Conservation (phyloP, 1,284 basidiomycete genomes). For the Phaffia rhodozyma region DNA sequence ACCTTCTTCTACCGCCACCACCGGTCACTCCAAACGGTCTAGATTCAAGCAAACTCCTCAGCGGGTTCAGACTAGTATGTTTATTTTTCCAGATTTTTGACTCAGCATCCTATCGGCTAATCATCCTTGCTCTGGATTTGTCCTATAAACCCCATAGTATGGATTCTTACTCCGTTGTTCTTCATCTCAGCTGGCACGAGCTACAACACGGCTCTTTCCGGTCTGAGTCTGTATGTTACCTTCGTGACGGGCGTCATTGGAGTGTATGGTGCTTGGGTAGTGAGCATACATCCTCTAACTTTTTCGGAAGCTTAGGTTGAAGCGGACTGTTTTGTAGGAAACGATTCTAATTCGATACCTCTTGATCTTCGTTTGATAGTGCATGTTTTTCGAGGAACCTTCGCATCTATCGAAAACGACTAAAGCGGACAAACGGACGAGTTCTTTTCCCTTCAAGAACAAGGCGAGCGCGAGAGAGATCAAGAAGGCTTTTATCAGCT, state of each 20-base stretch:
- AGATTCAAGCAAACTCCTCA: background rate
- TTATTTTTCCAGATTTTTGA: background rate
- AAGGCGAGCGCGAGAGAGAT: conserved; percentile 1
- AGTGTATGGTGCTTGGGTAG: conserved; percentile 5
- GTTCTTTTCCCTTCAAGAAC: conserved; percentile 14
- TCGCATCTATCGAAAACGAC: conserved; percentile 8
- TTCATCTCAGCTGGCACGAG: conserved; percentile 3
- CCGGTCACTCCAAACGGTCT: background rate
- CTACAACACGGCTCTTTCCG: conserved; percentile 1
- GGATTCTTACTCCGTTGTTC: conserved; percentile 7
- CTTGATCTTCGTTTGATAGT: background rate
- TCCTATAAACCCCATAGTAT: background rate
- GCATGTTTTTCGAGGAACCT: conserved; percentile 11
- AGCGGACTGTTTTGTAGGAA: background rate
- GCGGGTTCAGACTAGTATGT: background rate
- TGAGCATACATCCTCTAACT: background rate
- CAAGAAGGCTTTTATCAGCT: conserved; percentile 2
- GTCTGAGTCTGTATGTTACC: background rate
- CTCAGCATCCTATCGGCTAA: background rate
- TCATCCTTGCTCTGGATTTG: background rate
- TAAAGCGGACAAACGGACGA: conserved; percentile 13
- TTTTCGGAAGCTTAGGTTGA: background rate
- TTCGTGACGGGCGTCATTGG: conserved; percentile 4
- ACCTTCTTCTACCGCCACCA: no score
- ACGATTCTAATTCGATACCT: background rate